Base-by-base conservation (phyloP, 371 early-diverging fungal species). In the Apophysomyces variabilis region DNA sequence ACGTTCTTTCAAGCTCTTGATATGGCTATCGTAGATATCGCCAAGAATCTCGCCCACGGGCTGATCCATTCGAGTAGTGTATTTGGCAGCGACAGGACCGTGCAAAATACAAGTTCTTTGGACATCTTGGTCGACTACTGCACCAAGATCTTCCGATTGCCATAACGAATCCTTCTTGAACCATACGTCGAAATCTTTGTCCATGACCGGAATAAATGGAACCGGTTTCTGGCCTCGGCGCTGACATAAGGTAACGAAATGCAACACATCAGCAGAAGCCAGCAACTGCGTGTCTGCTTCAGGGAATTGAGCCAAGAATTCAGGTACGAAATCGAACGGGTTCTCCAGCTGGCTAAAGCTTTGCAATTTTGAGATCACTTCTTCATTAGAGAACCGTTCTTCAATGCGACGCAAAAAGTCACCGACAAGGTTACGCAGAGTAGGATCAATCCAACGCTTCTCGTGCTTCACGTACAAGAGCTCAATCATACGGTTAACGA, bases 81-180 rank as follows among this genome's bases (percentile, higher is more conserved):
- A 91, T 44, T 85, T 86, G 57, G 86, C 96, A 58, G 98, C 96
- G 11, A 95, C 89, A 56, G 98, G 98, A 58, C 98, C 98, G 72
- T 97, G 98, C 60, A 96, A 84, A 68, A 97, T 95, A 79, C 93
- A 93, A n/a, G 93, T 93, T 71, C 98, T 89, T 66, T 90, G 89
- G 21, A 93, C 92, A 77, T 97, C 98, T 75, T 93, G 91, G 66
- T 85, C 96, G 2, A 93, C 92, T 57, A 97, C 93, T 37, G 98
- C 96, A 57, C 91, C 91, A 13, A 96, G 77, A 66, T 95, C 93
- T 79, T 97, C 98, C 7, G 93, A 86, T 79, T 97, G 98, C 96
- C 98, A 96, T 61, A 96, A 84, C 38, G 94, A 93, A 77, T 97
- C 98, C 90, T 97, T 97, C 89, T 96, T 96, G 85, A 96, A 90